Percentiles rank a stretch among this genome's conserved stretches.
phyloP scores from a whole-genome alignment of 371 early-diverging fungal species.

The Mucor ambiguus region DNA sequence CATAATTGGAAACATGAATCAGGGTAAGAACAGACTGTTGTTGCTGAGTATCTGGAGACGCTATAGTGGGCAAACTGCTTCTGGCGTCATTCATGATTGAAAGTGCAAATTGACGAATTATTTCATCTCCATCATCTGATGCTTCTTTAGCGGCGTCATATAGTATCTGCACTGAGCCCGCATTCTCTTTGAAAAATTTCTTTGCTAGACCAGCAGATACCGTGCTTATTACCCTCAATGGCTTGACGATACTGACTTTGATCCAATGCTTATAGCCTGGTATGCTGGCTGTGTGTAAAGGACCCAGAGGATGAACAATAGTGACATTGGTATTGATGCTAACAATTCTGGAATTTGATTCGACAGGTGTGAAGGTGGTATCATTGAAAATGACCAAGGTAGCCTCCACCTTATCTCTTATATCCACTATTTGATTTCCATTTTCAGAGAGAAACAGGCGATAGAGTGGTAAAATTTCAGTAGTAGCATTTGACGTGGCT shows the following conservation, averaged over 20 bases:
- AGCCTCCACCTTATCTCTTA: conserved; percentile 25
- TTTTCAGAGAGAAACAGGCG: conserved; percentile 40
- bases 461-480: conserved; percentile 1
- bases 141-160: background rate
- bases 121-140: background rate
- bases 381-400: conserved; percentile 30
- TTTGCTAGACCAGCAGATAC: background rate
- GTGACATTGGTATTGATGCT: conserved; percentile 27
- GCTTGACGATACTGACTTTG: conserved; percentile 22
- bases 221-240: background rate
- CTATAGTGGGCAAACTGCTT: background rate
- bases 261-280: conserved; percentile 19
- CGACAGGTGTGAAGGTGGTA: background rate
- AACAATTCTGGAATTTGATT: conserved; percentile 7
- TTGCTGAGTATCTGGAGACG: background rate
- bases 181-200: background rate
- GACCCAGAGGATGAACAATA: conserved; percentile 38
- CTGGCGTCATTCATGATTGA: background rate
- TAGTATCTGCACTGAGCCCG: background rate
- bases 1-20: background rate
- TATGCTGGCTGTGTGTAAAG: conserved; percentile 10
- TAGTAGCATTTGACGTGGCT: too few species aligned
- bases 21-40: background rate
- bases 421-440: conserved; percentile 28
- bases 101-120: background rate